Evolutionary conservation across 257 asterid genomes (phyloP), one percentile per base, ranked within the genome.

Genomic region (Solanum medicagineum): DNA sequence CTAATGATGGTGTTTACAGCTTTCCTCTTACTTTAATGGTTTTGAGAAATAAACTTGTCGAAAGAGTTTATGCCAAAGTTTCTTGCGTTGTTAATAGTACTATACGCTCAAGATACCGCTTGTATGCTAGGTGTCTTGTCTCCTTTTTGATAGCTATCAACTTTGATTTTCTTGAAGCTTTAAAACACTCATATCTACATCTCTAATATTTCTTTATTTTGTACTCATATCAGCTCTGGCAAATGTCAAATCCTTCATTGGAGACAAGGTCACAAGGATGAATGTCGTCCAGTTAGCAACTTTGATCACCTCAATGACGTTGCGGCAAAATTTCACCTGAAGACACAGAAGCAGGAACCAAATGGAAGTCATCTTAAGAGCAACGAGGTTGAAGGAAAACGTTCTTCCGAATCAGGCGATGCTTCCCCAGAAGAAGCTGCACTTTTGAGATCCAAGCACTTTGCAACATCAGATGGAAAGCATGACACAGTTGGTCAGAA

Each of bases 181-280:
- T 29, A 75, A 51, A 53, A 29, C 47, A 49, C 60, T 79, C 65
- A 79, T 29, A 79, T 77, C 65, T 53, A 79, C 65, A 10, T 54
- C 12, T 51, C 65, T 29, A 29, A 79, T 53, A 53, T 1, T 53
- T 49, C 49, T 53, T 26, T 79, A 53, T 79, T 49, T 79, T 53
- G 19, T 17, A 53, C 60, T 53, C 66, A 26, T 29, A 17, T 85
- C 92, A 95, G 98, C 93, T 93, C 97, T 65, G 92, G 93, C 60
- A 92, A 89, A 86, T 95, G 98, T 89, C 98, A 95, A 91, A 88
- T 90, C 77, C 86, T 90, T 84, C 97, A 95, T 83, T 95, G 98
- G 98, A 92, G 97, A 84, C 93, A 88, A 89, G 98, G 99, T 85
- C 99, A 96, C 89, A 95, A 85, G 90, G 92, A 91, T 88, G 97